Evolutionary conservation across 78 protist genomes (phyloP).

Genomic region (Anaeramoeba ignava): DNA sequence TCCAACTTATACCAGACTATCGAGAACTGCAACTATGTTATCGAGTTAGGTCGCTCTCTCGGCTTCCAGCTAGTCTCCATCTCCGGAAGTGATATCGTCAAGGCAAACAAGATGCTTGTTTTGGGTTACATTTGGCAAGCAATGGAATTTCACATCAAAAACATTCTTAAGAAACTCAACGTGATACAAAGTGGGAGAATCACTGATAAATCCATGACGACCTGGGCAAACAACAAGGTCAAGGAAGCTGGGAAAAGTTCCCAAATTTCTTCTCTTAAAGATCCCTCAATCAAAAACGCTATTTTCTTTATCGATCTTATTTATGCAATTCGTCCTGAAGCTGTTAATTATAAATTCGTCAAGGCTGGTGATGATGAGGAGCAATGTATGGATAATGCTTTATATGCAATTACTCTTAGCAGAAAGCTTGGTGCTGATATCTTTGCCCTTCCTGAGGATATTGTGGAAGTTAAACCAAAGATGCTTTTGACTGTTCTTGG

Average conservation of each 20-base stretch:
- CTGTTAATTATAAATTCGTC: background rate
- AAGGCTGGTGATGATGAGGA: slow-evolving; percentile 31
- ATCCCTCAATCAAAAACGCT: background rate
- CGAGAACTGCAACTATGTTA: slow-evolving; percentile 64
- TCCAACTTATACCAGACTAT: slow-evolving; percentile 14
- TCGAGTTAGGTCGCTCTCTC: slow-evolving; percentile 27
- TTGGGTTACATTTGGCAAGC: slow-evolving; percentile 25
- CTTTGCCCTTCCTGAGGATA: slow-evolving; percentile 18
- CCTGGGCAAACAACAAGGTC: slow-evolving; percentile 10
- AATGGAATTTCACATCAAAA: slow-evolving; percentile 10
- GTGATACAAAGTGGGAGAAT: background rate
- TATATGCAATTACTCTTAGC: slow-evolving; percentile 13
- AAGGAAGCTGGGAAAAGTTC: background rate
- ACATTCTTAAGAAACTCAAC: background rate
- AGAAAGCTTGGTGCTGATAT: slow-evolving; percentile 7
- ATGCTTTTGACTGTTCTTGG: no score
- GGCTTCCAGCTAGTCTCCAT: slow-evolving; percentile 47
- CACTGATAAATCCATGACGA: background rate
- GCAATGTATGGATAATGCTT: slow-evolving; percentile 44
- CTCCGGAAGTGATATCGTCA: slow-evolving; percentile 42
- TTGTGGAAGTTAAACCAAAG: no score
- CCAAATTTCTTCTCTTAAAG: background rate
- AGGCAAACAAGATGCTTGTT: slow-evolving; percentile 35
- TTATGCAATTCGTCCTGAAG: slow-evolving; percentile 7
- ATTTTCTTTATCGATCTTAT: slow-evolving; percentile 2